These are phyloP conservation scores for Fraxinus anomala DNA, from an alignment of 257 asterid species.

Conservation along the genomic window DNA sequence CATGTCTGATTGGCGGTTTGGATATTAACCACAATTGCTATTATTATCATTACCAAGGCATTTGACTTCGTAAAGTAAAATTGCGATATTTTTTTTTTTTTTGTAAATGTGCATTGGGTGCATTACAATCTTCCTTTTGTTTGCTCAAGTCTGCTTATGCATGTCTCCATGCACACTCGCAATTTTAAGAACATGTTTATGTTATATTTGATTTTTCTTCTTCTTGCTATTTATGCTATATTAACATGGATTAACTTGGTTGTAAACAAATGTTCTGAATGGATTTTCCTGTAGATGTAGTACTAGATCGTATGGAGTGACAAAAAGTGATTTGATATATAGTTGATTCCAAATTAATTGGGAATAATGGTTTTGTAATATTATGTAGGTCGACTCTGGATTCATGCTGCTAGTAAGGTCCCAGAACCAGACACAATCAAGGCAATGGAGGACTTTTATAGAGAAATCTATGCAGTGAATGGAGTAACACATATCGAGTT, in stretches of 20 bases:
- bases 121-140: background rate
- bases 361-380: background rate
- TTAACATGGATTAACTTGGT: background rate
- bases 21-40: background rate
- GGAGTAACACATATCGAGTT: conserved; percentile 81
- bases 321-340: background rate
- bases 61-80: background rate
- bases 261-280: background rate
- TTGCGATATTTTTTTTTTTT: background rate
- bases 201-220: background rate
- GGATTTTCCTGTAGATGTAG: background rate
- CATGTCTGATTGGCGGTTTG: background rate
- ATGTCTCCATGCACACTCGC: background rate
- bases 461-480: conserved; percentile 83
- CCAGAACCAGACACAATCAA: conserved; percentile 89
- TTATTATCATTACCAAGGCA: background rate
- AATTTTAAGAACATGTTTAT: background rate
- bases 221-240: background rate
- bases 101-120: background rate
- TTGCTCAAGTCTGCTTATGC: background rate
- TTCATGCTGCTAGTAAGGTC: conserved; percentile 93
- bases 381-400: conserved; percentile 84
- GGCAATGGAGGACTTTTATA: conserved; percentile 91
- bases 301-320: background rate
- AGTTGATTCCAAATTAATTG: background rate